Conservation (phyloP, 352 stramenopile species). For the Pythium brachiatum region DNA sequence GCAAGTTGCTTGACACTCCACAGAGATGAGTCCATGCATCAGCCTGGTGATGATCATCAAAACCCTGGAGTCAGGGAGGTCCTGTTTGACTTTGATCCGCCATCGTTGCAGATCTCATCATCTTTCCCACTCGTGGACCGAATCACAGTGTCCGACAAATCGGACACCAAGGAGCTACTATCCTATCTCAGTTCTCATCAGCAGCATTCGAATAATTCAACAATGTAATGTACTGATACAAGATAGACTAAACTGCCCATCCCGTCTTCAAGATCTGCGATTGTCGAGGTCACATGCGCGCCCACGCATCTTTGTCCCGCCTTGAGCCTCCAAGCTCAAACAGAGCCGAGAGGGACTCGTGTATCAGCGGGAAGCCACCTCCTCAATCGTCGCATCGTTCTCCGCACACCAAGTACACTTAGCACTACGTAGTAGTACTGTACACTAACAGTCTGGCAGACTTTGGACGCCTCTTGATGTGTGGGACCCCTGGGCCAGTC, state of each 20-base stretch:
- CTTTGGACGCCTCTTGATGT: neutral
- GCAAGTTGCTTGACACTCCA: too few relatives aligned
- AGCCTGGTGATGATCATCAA: too few relatives aligned
- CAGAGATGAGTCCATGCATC: too few relatives aligned
- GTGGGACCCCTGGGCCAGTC: neutral
- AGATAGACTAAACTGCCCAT: neutral
- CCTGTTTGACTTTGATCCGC: too few relatives aligned
- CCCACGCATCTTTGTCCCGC: neutral
- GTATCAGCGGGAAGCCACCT: neutral
- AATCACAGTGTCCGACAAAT: slow-evolving; percentile 6
- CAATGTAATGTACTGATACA: neutral
- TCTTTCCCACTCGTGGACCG: neutral
- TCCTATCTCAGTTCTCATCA: slow-evolving; percentile 3
- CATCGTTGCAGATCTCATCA: neutral
- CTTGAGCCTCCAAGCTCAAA: neutral
- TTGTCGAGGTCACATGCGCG: too few relatives aligned
- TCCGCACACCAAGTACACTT: neutral
- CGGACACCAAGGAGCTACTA: slow-evolving; percentile 12
- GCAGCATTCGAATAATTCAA: neutral
- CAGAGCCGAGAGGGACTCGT: too few relatives aligned
- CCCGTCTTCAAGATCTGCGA: neutral
- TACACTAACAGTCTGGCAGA: too few relatives aligned
- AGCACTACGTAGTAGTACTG: too few relatives aligned
- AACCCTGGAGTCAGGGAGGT: too few relatives aligned
- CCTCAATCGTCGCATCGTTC: neutral